A percentile compares a stretch with the other conserved stretches of the same genome.
Conservation (phyloP, 192 early-diverging fungal genomes). For the Coemansia sp. region DNA sequence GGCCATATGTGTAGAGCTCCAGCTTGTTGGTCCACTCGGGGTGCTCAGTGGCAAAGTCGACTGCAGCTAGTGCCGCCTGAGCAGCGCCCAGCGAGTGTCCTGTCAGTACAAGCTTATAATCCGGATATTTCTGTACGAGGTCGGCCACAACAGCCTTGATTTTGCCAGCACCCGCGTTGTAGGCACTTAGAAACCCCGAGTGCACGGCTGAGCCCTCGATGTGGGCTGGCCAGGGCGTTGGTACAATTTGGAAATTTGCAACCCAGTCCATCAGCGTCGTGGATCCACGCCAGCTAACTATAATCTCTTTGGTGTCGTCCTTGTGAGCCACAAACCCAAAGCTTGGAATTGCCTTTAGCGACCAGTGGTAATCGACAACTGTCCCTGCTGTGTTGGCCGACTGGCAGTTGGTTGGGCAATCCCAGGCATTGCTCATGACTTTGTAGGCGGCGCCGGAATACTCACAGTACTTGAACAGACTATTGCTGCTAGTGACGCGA, state of each 20-base stretch:
- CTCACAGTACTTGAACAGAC: conserved; percentile 23
- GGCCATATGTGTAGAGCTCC: conserved; percentile 37
- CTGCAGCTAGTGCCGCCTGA: conserved; percentile 22
- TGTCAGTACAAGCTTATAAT: conserved; percentile 33
- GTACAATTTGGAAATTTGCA: conserved; percentile 23
- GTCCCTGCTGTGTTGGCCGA: conserved; percentile 39
- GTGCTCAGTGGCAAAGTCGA: conserved; percentile 20
- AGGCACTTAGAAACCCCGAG: conserved; percentile 38
- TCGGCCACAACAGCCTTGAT: conserved; percentile 11
- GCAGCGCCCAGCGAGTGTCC: conserved; percentile 52
- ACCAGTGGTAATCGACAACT: conserved; percentile 39
- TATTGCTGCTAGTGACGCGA: not conserved
- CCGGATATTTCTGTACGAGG: conserved; percentile 27
- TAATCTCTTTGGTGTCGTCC: conserved; percentile 12
- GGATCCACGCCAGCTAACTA: conserved; percentile 36
- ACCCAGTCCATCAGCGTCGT: conserved; percentile 23
- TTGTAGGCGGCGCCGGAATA: conserved; percentile 50
- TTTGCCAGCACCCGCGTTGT: conserved; percentile 9
- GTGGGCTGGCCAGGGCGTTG: conserved; percentile 23
- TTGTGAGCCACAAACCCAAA: conserved; percentile 49
- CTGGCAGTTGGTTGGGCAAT: conserved; percentile 33
- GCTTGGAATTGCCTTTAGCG: conserved; percentile 18
- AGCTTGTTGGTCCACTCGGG: conserved; percentile 15
- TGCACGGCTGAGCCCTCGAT: conserved; percentile 41
- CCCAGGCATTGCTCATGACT: conserved; percentile 31